These are phyloP conservation scores for Abrus pulchellus DNA, from an alignment of 306 rosid genomes.

Conservation along the genomic window DNA sequence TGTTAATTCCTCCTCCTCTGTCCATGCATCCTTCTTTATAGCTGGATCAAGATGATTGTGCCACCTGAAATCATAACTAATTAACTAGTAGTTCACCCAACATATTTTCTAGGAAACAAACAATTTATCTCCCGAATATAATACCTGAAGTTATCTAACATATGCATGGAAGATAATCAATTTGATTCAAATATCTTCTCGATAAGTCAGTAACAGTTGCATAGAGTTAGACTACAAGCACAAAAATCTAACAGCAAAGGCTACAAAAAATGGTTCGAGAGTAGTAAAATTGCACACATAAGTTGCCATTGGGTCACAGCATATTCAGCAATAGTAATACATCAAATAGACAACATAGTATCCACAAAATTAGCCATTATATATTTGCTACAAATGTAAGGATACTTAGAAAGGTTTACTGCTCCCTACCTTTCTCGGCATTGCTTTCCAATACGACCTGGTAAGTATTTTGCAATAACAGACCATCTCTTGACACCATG, in stretches of 20 bases:
- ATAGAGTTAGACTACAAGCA: conserved; percentile 11
- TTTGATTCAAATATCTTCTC: neutral
- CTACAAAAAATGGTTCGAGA: neutral
- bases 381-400: neutral
- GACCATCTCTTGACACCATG: conserved; percentile 70
- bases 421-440: conserved; percentile 71
- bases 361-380: neutral
- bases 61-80: conserved; percentile 64
- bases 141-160: conserved; percentile 13
- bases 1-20: conserved; percentile 60
- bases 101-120: conserved; percentile 6
- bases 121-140: neutral
- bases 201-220: neutral
- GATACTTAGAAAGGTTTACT: neutral
- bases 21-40: conserved; percentile 68
- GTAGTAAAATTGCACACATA: neutral
- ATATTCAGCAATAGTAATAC: neutral
- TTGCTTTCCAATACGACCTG: conserved; percentile 78
- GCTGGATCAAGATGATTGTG: conserved; percentile 67
- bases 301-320: conserved; percentile 5
- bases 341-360: conserved; percentile 5
- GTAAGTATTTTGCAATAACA: conserved; percentile 56
- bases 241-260: conserved; percentile 8
- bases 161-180: conserved; percentile 19
- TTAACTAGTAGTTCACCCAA: conserved; percentile 14